These are phyloP conservation scores for Metarhizium rileyi DNA, from an alignment of 2,329 filamentous ascomycete species.

Conservation along the genomic window DNA sequence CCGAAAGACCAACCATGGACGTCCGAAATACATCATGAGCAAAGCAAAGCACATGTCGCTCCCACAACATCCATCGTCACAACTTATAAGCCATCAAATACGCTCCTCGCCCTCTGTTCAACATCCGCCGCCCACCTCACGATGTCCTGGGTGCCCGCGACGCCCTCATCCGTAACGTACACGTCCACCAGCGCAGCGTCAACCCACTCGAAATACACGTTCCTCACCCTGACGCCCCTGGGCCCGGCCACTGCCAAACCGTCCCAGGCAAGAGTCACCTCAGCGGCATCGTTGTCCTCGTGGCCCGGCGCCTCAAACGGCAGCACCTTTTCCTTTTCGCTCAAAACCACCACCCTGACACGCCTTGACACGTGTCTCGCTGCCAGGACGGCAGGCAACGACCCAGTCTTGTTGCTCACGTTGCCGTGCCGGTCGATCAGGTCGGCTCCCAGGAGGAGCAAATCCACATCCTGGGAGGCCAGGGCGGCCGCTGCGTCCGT, in stretches of 20 bases:
- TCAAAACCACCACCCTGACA: slow-evolving; percentile 43
- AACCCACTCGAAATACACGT: slow-evolving; percentile 55
- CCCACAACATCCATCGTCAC: not conserved
- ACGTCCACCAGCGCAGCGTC: slow-evolving; percentile 37
- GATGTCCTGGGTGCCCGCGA: slow-evolving; percentile 30
- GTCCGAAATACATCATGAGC: no score
- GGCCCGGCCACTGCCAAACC: not conserved
- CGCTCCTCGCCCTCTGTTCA: slow-evolving; percentile 24
- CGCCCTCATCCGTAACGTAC: slow-evolving; percentile 46
- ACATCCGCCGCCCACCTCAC: slow-evolving; percentile 26
- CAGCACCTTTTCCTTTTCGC: slow-evolving; percentile 51
- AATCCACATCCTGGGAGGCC: slow-evolving; percentile 40
- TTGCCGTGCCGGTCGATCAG: slow-evolving; percentile 46
- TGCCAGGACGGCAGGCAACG: slow-evolving; percentile 46
- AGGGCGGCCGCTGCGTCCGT: slow-evolving; percentile 51
- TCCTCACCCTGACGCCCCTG: slow-evolving; percentile 27
- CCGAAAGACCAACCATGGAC: no score
- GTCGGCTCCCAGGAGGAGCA: slow-evolving; percentile 56
- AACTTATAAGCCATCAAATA: slow-evolving; percentile 32
- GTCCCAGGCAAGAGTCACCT: slow-evolving; percentile 28
- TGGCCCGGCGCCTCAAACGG: slow-evolving; percentile 31
- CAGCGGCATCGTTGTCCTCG: slow-evolving; percentile 38
- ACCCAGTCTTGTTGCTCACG: slow-evolving; percentile 59
- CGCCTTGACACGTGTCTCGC: slow-evolving; percentile 37
- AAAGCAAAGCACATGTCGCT: no score